Evolutionary conservation across 2,329 filamentous ascomycete genomes (phyloP).

Genomic region (Fonsecaea multimorphosa): DNA sequence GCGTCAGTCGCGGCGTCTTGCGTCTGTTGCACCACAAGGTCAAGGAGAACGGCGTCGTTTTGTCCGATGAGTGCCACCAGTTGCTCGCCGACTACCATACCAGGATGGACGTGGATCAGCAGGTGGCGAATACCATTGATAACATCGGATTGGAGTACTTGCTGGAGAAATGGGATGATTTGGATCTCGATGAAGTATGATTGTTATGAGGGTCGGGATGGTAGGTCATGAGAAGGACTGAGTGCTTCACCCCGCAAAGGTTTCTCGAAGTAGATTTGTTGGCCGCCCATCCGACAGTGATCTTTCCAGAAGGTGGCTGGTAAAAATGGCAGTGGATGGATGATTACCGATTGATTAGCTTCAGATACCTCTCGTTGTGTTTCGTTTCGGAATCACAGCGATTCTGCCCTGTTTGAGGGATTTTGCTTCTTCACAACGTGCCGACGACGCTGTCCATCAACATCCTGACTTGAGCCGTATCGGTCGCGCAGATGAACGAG

Average conservation of each 20-base stretch:
- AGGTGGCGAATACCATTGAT: constrained; percentile 13
- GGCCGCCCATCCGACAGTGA: background rate
- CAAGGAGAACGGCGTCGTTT: constrained; percentile 33
- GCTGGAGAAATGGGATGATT: constrained; percentile 43
- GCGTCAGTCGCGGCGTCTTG: constrained; percentile 41
- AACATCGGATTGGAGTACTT: constrained; percentile 41
- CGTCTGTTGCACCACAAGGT: constrained; percentile 43
- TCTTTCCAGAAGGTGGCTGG: background rate
- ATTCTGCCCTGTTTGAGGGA: no score
- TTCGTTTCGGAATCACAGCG: no score
- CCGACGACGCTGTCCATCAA: constrained; percentile 75
- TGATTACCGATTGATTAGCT: background rate
- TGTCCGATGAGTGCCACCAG: constrained; percentile 35
- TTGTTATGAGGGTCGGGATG: background rate
- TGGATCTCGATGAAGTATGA: constrained; percentile 28
- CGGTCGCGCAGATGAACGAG: constrained; percentile 98
- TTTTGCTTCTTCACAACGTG: background rate
- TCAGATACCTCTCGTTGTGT: background rate
- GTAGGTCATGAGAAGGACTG: background rate
- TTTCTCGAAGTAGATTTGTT: background rate
- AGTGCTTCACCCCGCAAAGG: background rate
- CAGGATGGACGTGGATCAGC: constrained; percentile 36
- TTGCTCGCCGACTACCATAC: constrained; percentile 29
- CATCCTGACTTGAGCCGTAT: constrained; percentile 98
- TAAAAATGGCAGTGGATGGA: background rate